Percentiles rank a stretch among this genome's conserved stretches.
Conservation (phyloP, 2,329 filamentous ascomycete genomes). For the Phaeosphaeria sp. region DNA sequence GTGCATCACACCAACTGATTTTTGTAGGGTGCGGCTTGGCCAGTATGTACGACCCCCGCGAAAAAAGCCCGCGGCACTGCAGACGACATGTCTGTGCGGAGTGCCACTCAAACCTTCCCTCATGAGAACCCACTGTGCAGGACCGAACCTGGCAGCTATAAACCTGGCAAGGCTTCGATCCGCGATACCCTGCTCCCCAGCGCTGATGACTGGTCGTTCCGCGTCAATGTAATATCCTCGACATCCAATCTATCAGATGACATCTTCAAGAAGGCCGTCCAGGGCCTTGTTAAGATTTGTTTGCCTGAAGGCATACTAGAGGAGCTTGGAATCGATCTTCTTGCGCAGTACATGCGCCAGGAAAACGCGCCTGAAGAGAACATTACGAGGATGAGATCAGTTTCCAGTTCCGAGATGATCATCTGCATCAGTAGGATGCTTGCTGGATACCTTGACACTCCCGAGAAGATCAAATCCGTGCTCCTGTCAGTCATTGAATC, state of each 20-base stretch:
- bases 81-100: background rate
- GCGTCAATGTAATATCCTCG: conserved; percentile 29
- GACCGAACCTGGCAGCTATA: conserved; percentile 4
- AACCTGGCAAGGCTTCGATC: background rate
- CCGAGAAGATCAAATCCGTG: conserved; percentile 15
- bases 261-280: conserved; percentile 30
- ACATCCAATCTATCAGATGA: conserved; percentile 15
- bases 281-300: conserved; percentile 34
- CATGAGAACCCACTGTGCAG: background rate
- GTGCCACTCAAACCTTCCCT: background rate
- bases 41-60: background rate
- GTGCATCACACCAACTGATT: background rate
- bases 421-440: conserved; percentile 26
- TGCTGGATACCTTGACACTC: conserved; percentile 21
- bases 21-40: background rate
- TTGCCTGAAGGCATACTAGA: conserved; percentile 32
- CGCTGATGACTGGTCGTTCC: conserved; percentile 29
- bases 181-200: conserved; percentile 8
- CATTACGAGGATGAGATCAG: conserved; percentile 17
- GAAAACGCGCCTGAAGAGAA: conserved; percentile 16
- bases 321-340: conserved; percentile 24
- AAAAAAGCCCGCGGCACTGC: background rate
- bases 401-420: conserved; percentile 28
- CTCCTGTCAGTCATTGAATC: conserved; percentile 16
- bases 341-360: conserved; percentile 31